Conservation (phyloP, 2,329 filamentous ascomycete genomes). For the Phoma sp. region DNA sequence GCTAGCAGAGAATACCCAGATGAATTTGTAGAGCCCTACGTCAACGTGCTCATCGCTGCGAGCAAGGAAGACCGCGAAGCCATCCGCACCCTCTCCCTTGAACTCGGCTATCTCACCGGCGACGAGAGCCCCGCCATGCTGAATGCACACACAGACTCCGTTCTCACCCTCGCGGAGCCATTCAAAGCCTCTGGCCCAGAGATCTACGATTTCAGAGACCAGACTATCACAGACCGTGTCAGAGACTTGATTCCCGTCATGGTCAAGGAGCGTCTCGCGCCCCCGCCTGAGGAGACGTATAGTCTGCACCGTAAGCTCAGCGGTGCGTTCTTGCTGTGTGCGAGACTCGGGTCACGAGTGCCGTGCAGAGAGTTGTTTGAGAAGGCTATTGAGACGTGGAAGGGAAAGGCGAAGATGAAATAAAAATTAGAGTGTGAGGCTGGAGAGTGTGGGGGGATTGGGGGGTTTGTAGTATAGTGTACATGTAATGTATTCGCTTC, state of each 20-base stretch:
- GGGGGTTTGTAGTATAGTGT: background rate
- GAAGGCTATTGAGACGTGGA: slow-evolving; percentile 54
- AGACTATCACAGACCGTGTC: slow-evolving; percentile 96
- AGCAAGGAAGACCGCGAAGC: slow-evolving; percentile 69
- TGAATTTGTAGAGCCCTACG: slow-evolving; percentile 79
- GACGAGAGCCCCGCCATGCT: slow-evolving; percentile 86
- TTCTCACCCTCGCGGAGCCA: slow-evolving; percentile 90
- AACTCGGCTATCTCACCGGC: slow-evolving; percentile 90
- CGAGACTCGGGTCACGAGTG: slow-evolving; percentile 81
- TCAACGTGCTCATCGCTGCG: slow-evolving; percentile 80
- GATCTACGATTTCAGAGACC: slow-evolving; percentile 88
- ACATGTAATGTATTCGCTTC: background rate
- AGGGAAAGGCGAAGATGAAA: slow-evolving; percentile 25
- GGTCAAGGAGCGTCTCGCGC: slow-evolving; percentile 84
- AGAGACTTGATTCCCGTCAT: slow-evolving; percentile 88
- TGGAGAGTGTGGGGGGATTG: background rate
- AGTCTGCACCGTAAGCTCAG: slow-evolving; percentile 93
- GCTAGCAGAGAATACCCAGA: slow-evolving; percentile 85
- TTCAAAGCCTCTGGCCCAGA: slow-evolving; percentile 77
- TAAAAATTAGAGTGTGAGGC: background rate
- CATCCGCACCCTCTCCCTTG: slow-evolving; percentile 71
- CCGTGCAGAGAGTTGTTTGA: slow-evolving; percentile 81
- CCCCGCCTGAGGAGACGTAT: slow-evolving; percentile 97
- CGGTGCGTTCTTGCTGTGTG: slow-evolving; percentile 92
- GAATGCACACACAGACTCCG: slow-evolving; percentile 85